A percentile compares a stretch with the other conserved stretches of the same genome.
Evolutionary conservation across 2,329 filamentous ascomycete genomes (phyloP).

Genomic region (Aspergillus japonicus): DNA sequence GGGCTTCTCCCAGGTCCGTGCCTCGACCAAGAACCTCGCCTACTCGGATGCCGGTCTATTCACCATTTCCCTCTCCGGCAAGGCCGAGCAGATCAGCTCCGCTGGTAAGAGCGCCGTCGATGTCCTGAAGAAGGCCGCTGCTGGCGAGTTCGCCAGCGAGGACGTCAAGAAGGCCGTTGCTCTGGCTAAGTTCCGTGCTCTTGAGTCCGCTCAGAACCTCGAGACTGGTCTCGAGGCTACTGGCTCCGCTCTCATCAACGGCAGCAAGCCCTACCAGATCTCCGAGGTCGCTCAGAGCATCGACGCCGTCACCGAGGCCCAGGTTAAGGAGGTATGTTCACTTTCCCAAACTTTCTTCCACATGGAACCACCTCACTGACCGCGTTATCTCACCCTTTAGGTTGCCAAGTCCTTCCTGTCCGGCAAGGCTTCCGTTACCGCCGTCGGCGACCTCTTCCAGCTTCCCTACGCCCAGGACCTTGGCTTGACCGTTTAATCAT

Average conservation of each 20-base stretch:
- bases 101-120: slow-evolving; percentile 76
- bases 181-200: slow-evolving; percentile 86
- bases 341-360: not conserved
- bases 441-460: slow-evolving; percentile 86
- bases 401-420: slow-evolving; percentile 84
- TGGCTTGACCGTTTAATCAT: slow-evolving; percentile 82
- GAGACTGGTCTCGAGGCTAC: slow-evolving; percentile 77
- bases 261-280: slow-evolving; percentile 79
- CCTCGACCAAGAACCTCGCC: slow-evolving; percentile 72
- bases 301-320: slow-evolving; percentile 76
- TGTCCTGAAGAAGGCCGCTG: slow-evolving; percentile 75
- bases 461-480: slow-evolving; percentile 93
- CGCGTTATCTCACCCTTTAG: slow-evolving; percentile 48
- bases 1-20: slow-evolving; percentile 63
- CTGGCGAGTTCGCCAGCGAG: slow-evolving; percentile 74
- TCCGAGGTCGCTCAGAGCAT: slow-evolving; percentile 75
- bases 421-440: slow-evolving; percentile 82
- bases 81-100: slow-evolving; percentile 68
- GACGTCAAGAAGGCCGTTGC: slow-evolving; percentile 89
- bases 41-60: slow-evolving; percentile 96
- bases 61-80: slow-evolving; percentile 75
- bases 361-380: slow-evolving; percentile 23
- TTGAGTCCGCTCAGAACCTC: slow-evolving; percentile 77
- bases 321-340: slow-evolving; percentile 76
- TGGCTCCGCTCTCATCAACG: slow-evolving; percentile 78